A percentile compares a stretch with the other conserved stretches of the same genome.
Conservation (phyloP, 1,284 basidiomycete species). For the Polyporus tsugae region DNA sequence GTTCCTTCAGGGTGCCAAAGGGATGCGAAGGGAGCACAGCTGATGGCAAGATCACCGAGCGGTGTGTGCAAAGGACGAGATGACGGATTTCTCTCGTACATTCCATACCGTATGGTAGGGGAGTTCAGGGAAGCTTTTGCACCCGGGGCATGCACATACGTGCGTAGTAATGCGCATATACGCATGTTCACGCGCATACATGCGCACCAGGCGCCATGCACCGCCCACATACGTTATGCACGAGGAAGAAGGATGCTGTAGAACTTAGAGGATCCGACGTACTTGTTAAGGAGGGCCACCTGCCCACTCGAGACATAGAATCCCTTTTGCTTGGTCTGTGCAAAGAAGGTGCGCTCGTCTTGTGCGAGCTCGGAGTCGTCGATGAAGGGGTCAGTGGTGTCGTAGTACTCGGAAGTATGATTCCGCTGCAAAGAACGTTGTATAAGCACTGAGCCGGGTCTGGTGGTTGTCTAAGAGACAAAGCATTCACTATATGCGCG, state of each 20-base stretch:
- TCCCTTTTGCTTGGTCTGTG: slow-evolving; percentile 93
- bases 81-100: not conserved
- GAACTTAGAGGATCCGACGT: slow-evolving; percentile 32
- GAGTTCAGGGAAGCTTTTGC: not conserved
- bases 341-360: slow-evolving; percentile 91
- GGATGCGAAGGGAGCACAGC: too few species aligned
- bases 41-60: not conserved
- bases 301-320: slow-evolving; percentile 92
- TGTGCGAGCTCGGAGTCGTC: slow-evolving; percentile 95
- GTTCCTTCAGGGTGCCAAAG: not conserved
- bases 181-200: not conserved
- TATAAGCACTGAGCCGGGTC: not conserved
- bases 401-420: slow-evolving; percentile 81
- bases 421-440: slow-evolving; percentile 53
- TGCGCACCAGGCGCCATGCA: not conserved
- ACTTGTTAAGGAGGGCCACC: slow-evolving; percentile 85
- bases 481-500: not conserved
- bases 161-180: not conserved
- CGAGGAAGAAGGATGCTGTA: too few species aligned
- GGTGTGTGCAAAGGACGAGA: not conserved
- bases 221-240: too few species aligned
- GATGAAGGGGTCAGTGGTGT: slow-evolving; percentile 93
- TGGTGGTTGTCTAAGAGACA: not conserved
- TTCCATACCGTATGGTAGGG: not conserved
- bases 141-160: not conserved